Evolutionary conservation across 2,329 filamentous ascomycete genomes (phyloP).

Genomic region (Basipetospora chlamydospora): DNA sequence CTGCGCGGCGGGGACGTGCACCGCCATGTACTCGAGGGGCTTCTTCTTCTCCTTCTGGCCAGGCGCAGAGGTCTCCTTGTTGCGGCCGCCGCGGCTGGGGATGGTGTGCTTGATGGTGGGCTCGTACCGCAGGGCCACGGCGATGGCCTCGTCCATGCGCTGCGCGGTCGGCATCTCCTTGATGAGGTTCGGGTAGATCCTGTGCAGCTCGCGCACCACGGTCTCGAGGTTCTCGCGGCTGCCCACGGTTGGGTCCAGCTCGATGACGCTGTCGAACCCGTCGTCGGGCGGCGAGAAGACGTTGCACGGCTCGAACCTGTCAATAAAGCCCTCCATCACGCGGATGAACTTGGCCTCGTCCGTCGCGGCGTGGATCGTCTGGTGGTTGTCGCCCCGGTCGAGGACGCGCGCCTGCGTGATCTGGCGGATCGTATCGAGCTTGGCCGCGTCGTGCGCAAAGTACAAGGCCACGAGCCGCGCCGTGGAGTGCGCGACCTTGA

Average conservation of each 20-base stretch:
- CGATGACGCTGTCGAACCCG: conserved; percentile 70
- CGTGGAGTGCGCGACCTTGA: conserved; percentile 45
- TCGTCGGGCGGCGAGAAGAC: conserved; percentile 55
- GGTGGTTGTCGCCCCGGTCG: conserved; percentile 84
- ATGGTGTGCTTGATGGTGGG: conserved; percentile 66
- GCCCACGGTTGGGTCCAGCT: conserved; percentile 63
- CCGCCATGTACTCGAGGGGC: conserved; percentile 41
- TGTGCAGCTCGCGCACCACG: conserved; percentile 55
- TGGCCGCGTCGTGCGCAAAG: conserved; percentile 69
- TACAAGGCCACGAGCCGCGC: conserved; percentile 73
- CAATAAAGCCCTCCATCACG: conserved; percentile 91
- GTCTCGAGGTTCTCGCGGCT: conserved; percentile 79
- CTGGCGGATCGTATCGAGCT: conserved; percentile 57
- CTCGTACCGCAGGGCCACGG: conserved; percentile 59
- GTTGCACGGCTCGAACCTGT: conserved; percentile 69
- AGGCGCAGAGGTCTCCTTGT: too few relatives aligned
- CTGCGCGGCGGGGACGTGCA: conserved; percentile 28
- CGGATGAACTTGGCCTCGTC: conserved; percentile 59
- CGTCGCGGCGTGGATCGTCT: conserved; percentile 83
- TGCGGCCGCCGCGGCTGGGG: conserved; percentile 32
- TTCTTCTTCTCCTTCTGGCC: conserved; percentile 27
- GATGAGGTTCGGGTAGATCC: conserved; percentile 65
- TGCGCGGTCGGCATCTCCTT: conserved; percentile 53
- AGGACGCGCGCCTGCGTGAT: conserved; percentile 70
- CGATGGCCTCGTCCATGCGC: conserved; percentile 68